Base-by-base conservation (phyloP, 176 grass and related monocot species). In the Themeda triandra region DNA sequence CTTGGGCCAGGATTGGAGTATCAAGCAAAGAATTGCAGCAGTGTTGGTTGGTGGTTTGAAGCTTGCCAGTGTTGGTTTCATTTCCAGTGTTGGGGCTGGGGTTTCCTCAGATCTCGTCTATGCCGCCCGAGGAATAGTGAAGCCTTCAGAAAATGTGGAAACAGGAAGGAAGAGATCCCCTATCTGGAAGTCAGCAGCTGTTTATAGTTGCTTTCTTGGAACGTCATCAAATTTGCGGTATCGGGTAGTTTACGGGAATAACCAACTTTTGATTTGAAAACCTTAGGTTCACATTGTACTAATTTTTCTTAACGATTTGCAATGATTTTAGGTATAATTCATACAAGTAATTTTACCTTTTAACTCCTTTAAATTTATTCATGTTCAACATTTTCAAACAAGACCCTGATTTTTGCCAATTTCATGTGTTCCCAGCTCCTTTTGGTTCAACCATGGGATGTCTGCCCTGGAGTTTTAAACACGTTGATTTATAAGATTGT, bases 141-240 rank as follows among this genome's bases (percentile, higher is more conserved):
- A 90, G 63, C 80, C 92, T 85, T 86, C 87, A 62, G 69, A 40
- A 53, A 75, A 72, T 83, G 89, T 36, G 63, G 87, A 86, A 78
- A 51, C 53, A 42, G 27, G 65, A 84, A 89, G 89, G 33, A 95
- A 91, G 85, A 93, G 93, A 87, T 23, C 96, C 74, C 96, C 96
- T 64, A 89, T 98, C 66, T 85, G 91, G 48, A 98, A 98, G 78
- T 95, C 96, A 63, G 96, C 96, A 83, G 86, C 83, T 73, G 81
- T 98, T 78, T 95, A 98, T 87, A 90, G 91, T 73, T 69, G 85
- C 60, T 98, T 98, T 90, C 89, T 98, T 63, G 96, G 96, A 80
- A 93, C 93, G 67, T 98, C 96, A 54, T 87, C 96, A 76, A 98
- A 98, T 83, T 88, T 98, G n/a, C 92, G 93, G 25, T 98, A 98